These are phyloP conservation scores for Cytospora paraplurivora DNA, from an alignment of 2,329 filamentous ascomycete species.

Conservation along the genomic window DNA sequence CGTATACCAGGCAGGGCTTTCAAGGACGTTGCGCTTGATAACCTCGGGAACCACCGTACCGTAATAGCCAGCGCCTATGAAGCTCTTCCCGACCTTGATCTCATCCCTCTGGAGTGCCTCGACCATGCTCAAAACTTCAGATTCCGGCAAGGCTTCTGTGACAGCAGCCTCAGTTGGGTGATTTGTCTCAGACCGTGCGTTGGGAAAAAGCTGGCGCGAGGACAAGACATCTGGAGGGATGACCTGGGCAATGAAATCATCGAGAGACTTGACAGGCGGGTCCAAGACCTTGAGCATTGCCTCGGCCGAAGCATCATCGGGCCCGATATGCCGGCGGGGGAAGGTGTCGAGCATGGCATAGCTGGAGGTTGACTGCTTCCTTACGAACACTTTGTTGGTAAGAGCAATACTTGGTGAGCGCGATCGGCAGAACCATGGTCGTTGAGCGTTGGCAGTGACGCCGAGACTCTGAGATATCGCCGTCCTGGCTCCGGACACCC, in stretches of 20 bases:
- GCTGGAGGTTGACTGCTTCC: conserved; percentile 31
- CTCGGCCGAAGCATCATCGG: conserved; percentile 66
- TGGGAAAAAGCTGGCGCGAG: conserved; percentile 61
- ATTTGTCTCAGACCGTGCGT: conserved; percentile 44
- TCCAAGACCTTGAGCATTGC: conserved; percentile 81
- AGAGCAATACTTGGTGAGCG: conserved; percentile 22
- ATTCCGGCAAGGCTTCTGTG: conserved; percentile 57
- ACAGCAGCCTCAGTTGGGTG: conserved; percentile 41
- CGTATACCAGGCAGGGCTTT: conserved; percentile 96
- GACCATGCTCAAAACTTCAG: conserved; percentile 53
- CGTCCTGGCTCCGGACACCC: conserved; percentile 18
- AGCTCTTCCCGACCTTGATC: conserved; percentile 57
- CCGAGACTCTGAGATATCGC: conserved; percentile 22
- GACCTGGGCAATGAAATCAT: conserved; percentile 83
- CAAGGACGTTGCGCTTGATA: conserved; percentile 88
- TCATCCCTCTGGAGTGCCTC: conserved; percentile 37
- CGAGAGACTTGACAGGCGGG: conserved; percentile 71
- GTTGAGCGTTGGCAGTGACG: conserved; percentile 26
- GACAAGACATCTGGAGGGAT: conserved; percentile 79
- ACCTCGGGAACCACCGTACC: conserved; percentile 84
- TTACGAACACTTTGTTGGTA: conserved; percentile 21
- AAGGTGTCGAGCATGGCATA: conserved; percentile 62
- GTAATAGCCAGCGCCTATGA: conserved; percentile 88
- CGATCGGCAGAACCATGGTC: conserved; percentile 28
- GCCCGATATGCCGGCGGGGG: conserved; percentile 83